phyloP scores from a whole-genome alignment of 352 stramenopile genomes.

The Pythium scleroteichum region DNA sequence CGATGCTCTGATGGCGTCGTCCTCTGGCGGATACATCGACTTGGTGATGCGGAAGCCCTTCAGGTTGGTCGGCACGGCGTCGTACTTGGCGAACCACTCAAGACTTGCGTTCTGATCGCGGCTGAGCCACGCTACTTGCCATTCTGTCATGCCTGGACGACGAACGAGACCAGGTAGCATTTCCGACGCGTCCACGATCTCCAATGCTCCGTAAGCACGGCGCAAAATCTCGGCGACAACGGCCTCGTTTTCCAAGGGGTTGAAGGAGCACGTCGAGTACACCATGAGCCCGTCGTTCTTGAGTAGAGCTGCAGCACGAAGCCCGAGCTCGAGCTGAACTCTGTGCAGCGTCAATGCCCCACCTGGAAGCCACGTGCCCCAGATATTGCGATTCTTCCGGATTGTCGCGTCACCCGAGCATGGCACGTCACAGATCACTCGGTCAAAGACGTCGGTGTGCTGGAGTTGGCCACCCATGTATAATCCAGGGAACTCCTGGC shows the following conservation, averaged over 20 bases:
- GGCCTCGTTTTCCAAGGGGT: constrained; percentile 98
- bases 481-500: constrained; percentile 93
- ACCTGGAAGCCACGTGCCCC: constrained; percentile 87
- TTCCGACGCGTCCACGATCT: constrained; percentile 82
- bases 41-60: constrained; percentile 59
- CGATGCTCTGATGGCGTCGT: constrained; percentile 37
- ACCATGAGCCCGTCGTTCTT: constrained; percentile 91
- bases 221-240: constrained; percentile 94
- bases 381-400: constrained; percentile 95
- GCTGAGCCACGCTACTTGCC: constrained; percentile 69
- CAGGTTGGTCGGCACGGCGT: constrained; percentile 52
- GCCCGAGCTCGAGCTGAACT: constrained; percentile 92
- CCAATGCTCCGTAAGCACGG: constrained; percentile 76
- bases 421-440: constrained; percentile 97
- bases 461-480: constrained; percentile 44
- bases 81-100: constrained; percentile 62
- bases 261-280: constrained; percentile 97
- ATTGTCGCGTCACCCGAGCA: constrained; percentile 98
- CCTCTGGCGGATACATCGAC: constrained; percentile 84
- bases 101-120: constrained; percentile 36
- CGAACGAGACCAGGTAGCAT: constrained; percentile 51
- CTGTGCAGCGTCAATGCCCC: constrained; percentile 90
- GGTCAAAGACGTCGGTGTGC: constrained; percentile 90
- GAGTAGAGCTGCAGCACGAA: constrained; percentile 89
- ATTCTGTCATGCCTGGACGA: constrained; percentile 52